These are phyloP conservation scores for Brettanomyces nanus DNA, from an alignment of 805 yeast species.

Conservation along the genomic window DNA sequence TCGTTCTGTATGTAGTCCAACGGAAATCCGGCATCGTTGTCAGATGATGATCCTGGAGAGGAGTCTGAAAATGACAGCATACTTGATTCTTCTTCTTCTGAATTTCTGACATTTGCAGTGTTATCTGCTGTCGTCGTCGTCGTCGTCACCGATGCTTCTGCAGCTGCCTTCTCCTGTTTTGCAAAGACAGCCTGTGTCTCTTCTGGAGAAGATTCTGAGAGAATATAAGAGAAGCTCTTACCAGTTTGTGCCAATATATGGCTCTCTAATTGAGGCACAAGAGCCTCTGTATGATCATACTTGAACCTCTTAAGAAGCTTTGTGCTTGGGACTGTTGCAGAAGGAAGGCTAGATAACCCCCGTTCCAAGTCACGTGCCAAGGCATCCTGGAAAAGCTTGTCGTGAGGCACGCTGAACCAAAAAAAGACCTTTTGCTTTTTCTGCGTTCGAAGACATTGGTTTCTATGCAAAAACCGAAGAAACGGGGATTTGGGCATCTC, in stretches of 20 bases:
- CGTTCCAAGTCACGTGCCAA: constrained; percentile 84
- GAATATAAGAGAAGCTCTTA: constrained; percentile 4
- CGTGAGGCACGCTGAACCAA: constrained; percentile 96
- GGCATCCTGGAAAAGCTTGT: constrained; percentile 85
- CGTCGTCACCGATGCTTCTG: not conserved
- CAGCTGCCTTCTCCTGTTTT: too few relatives aligned
- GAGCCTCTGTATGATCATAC: constrained; percentile 44
- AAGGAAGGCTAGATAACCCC: constrained; percentile 49
- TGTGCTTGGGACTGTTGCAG: constrained; percentile 63
- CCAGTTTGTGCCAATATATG: constrained; percentile 13
- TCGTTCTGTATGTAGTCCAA: constrained; percentile 1
- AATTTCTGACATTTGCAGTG: not conserved
- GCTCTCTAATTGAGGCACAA: constrained; percentile 45
- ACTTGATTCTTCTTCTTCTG: not conserved
- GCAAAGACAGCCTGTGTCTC: too few relatives aligned
- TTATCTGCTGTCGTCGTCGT: not conserved
- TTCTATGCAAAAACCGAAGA: constrained; percentile 73
- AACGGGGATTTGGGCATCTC: constrained; percentile 85
- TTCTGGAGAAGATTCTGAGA: not conserved
- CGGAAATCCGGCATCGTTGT: not conserved
- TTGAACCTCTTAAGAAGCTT: constrained; percentile 79
- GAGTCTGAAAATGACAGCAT: not conserved
- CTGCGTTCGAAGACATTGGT: constrained; percentile 85
- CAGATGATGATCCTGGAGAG: not conserved
- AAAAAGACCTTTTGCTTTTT: constrained; percentile 95